Evolutionary conservation across 306 rosid species (phyloP).

Genomic region (Hippophae gyantsensis): DNA sequence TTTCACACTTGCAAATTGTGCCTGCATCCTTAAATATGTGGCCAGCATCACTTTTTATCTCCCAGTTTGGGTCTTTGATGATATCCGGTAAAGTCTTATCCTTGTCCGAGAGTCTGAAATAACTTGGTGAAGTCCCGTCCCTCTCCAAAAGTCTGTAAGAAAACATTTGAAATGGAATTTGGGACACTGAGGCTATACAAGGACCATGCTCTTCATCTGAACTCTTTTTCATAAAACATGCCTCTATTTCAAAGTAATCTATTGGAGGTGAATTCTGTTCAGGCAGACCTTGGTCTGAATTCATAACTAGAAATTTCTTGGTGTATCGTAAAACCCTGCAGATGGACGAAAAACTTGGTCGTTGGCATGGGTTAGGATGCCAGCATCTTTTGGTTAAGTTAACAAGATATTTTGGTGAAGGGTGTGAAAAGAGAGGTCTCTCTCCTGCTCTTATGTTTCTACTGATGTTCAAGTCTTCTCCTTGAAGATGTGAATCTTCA

Average conservation of each 20-base stretch:
- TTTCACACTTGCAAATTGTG: slow-evolving; percentile 19
- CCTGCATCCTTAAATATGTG: slow-evolving; percentile 17
- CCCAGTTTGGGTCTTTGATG: slow-evolving; percentile 8
- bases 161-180: slow-evolving; percentile 82
- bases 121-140: slow-evolving; percentile 34
- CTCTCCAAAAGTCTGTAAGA: slow-evolving; percentile 54
- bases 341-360: slow-evolving; percentile 76
- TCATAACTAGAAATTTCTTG: slow-evolving; percentile 63
- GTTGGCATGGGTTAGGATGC: slow-evolving; percentile 67
- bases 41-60: slow-evolving; percentile 9
- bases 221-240: slow-evolving; percentile 39
- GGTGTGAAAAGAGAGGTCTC: slow-evolving; percentile 82
- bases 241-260: slow-evolving; percentile 65
- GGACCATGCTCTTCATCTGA: slow-evolving; percentile 20
- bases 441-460: slow-evolving; percentile 71
- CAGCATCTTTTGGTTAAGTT: slow-evolving; percentile 72
- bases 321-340: slow-evolving; percentile 68
- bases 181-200: slow-evolving; percentile 29
- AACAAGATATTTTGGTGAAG: slow-evolving; percentile 73
- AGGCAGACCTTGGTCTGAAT: slow-evolving; percentile 40
- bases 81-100: slow-evolving; percentile 18
- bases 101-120: slow-evolving; percentile 2
- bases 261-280: slow-evolving; percentile 40
- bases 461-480: slow-evolving; percentile 37
- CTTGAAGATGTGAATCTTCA: slow-evolving; percentile 70